Evolutionary conservation across 139 green algal species (phyloP), one percentile per base, ranked within the genome.

Genomic region (Tetraselmis striata): DNA sequence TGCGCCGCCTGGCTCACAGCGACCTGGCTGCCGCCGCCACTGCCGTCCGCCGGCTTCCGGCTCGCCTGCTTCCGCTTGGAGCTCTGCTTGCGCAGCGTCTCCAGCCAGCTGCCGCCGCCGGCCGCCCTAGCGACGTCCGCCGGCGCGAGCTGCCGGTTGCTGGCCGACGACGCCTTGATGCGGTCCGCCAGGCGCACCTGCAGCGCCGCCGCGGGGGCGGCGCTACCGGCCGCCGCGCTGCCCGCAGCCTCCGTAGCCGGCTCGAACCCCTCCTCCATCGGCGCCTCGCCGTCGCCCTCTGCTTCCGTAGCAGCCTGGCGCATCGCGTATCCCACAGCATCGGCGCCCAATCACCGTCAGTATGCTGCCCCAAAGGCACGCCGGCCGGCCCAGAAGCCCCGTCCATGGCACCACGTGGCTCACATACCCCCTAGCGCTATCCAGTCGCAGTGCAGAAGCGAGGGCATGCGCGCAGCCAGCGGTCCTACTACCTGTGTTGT

Each of bases 91-190:
- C 81, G 59, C 84, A 82, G 80, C 81, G 32, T 59, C 24, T 74
- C 59, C 25, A 86, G 78, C 83, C 83, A 85, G 58, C 75, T 80
- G 77, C 76, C 81, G 11, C 11, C 59, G 28, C 24, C 58, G 59
- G 1, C 80, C 77, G 26, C 45, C 18, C 18, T 67, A 5, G 45
- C 45, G 45, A 18, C 5, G 18, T 67, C 45, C 45, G 18, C 45
- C 11, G 5, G 11, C 5, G 45, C 45, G 5, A 25, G 45, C 18
- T 67, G 45, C 18, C 45, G 45, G 45, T 67, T 67, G 18, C 45
- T 5, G 18, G 45, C 45, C 45, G 45, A 5, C 45, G 45, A 67
- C 18, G 5, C 45, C 18, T 67, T 67, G 45, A 67, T 67, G 18
- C 45, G 45, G 18, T 67, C 45, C 45, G 45, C 45, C 11, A 67